Base-by-base conservation (phyloP, 2,329 filamentous ascomycete genomes). In the Pseudocercospora eumusae region DNA sequence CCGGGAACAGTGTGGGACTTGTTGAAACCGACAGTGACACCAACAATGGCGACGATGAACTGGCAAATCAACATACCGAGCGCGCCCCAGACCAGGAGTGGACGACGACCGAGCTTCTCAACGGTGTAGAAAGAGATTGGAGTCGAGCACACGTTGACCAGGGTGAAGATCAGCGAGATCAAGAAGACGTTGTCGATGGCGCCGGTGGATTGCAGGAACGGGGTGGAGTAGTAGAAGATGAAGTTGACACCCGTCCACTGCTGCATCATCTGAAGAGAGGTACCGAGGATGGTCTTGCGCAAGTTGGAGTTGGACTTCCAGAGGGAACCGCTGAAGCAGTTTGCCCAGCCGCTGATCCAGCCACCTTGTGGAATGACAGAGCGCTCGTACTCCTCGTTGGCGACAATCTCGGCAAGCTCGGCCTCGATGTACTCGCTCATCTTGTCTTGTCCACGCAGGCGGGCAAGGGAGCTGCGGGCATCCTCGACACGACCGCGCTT, bases 71-170 rank as follows among this genome's bases (percentile, higher is more conserved):
- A 81, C 92, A 96, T 96, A 70, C 91, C 90, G 3, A 87, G 63
- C 27, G 90, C 91, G 72, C 92, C 92, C 73, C 82, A 84, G 75
- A 96, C 84, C 68, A 96, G 87, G 62, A 96, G 86, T 53, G 84
- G 82, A 68, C 92, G 91, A 75, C 92, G 91, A 69, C 92, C 92
- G 68, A 92, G 84, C 71, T 81, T 85, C 82, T 96, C 92, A 64
- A 96, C 87, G 20, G 88, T 88, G 80, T 83, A 96, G 86, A 96
- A 96, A 28, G 92, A 95, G 71, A 96, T 77, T 0, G 92, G 92
- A 0, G 92, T 96, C 42, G 90, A 93, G 78, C 79, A 83, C 65
- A 95, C 90, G 80, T 96, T 96, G 81, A 96, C 90, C 58, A 95
- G 84, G 66, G 90, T 95, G 76, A 91, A 93, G 80, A 96, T 84